Evolutionary conservation across 257 asterid species (phyloP).

Genomic region (Solanum chiquidenum): DNA sequence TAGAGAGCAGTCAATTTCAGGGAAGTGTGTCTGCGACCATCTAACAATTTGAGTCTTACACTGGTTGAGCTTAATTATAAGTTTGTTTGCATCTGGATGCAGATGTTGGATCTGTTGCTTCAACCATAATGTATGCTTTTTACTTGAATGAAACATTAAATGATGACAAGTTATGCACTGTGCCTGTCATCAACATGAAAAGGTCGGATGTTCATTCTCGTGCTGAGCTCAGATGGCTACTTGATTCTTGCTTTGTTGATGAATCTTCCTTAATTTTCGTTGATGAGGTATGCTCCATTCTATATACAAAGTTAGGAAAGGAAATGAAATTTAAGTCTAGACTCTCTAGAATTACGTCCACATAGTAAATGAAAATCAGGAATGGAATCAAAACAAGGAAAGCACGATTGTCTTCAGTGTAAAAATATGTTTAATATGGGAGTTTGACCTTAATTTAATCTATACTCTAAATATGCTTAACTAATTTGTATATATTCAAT

Average conservation of each 20-base stretch:
- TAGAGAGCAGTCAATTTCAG: background rate
- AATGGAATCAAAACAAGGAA: background rate
- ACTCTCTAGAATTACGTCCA: background rate
- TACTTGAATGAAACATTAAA: conserved; percentile 38
- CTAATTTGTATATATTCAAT: background rate
- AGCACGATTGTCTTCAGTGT: background rate
- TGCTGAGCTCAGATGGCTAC: conserved; percentile 59
- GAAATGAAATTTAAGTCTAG: background rate
- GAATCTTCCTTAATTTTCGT: conserved; percentile 47
- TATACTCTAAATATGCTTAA: background rate
- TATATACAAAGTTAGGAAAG: background rate
- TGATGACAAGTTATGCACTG: conserved; percentile 44
- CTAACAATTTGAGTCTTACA: background rate
- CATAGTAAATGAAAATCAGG: background rate
- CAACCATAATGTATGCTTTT: conserved; percentile 71
- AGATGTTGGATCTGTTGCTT: conserved; percentile 74
- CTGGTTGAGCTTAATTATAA: background rate
- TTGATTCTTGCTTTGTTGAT: conserved; percentile 68
- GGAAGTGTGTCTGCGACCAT: background rate
- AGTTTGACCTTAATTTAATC: no score
- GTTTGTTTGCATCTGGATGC: conserved; percentile 13
- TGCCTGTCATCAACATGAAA: conserved; percentile 73
- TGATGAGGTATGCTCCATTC: conserved; percentile 50
- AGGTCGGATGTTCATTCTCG: conserved; percentile 41
- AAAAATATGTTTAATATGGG: no score